Percentiles rank a stretch among this genome's conserved stretches.
phyloP scores from a whole-genome alignment of 805 yeast species.

The Metschnikowia dekortorum region DNA sequence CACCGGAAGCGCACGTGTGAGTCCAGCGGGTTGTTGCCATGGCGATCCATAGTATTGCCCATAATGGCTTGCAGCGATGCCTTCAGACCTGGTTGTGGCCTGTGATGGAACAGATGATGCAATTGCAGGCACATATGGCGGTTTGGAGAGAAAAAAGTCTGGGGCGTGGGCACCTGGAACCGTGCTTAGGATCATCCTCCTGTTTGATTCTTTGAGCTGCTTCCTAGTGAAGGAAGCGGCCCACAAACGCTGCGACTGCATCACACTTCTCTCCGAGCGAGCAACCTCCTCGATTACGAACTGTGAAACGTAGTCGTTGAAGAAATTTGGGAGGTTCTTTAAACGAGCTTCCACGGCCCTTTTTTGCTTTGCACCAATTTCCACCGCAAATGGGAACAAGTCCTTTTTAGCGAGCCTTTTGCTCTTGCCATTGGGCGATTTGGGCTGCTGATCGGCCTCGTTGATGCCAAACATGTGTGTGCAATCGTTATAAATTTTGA shows the following conservation, averaged over 20 bases:
- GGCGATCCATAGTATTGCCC: neutral
- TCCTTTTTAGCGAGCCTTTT: constrained; percentile 41
- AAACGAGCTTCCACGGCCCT: constrained; percentile 28
- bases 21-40: neutral
- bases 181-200: neutral
- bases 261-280: neutral
- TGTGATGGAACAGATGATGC: neutral
- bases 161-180: constrained; percentile 3
- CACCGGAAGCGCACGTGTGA: neutral
- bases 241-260: neutral
- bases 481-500: constrained; percentile 39
- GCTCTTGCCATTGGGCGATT: constrained; percentile 28
- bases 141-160: constrained; percentile 1
- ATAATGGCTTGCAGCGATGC: neutral
- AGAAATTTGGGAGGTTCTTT: constrained; percentile 28
- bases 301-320: constrained; percentile 18
- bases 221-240: neutral
- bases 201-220: neutral
- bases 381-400: constrained; percentile 37
- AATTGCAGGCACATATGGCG: neutral
- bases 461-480: neutral
- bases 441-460: constrained; percentile 8
- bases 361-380: constrained; percentile 27
- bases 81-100: neutral
- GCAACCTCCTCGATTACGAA: constrained; percentile 7